Evolutionary conservation across 768 basidiomycete genomes (phyloP), one percentile per base, ranked within the genome.

Genomic region (Lactarius tabidus): DNA sequence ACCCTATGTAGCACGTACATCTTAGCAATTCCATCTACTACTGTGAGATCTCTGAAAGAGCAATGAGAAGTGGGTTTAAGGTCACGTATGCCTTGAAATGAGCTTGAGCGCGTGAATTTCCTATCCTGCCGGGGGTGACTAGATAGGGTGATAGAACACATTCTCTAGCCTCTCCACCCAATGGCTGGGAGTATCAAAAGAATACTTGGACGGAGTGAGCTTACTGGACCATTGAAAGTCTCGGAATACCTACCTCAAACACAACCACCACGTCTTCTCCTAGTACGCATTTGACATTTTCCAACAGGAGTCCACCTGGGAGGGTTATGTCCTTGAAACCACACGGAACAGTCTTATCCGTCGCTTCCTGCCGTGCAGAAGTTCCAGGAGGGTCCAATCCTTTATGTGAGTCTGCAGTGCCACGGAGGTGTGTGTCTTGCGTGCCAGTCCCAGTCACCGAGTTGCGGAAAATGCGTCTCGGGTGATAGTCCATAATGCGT

Each of bases 401-500:
- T n/a, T 31, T 18, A 8, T 28, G 23, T 26, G 28, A 52, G 48
- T 52, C 6, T 12, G 48, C 26, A 7, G 12, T 7, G n/a, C 48
- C n/a, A 8, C 9, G 14, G 28, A 33, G 41, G n/a, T 14, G 18
- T 1, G 41, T 29, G 2, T 14, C 28, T 15, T 33, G 33, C 33
- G 33, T 18, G n/a, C n/a, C n/a, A 31, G n/a, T n/a, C n/a, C n/a
- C n/a, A n/a, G 2, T 35, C 7, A 15, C 15, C 20, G 2, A 12
- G 12, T 18, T 36, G 18, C n/a, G 52, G 3, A 15, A n/a, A 28
- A 61, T 8, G 38, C 60, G 60, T 3, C 18, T 29, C 17, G 60
- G 60, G n/a, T 61, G 60, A 39, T 61, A 61, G 8, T 61, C 60
- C 20, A 31, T 31, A 36, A 62, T 28, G 9, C 54, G 61, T 33